Conservation (phyloP, 2,329 filamentous ascomycete genomes). For the Fonsecaea pugnacius region DNA sequence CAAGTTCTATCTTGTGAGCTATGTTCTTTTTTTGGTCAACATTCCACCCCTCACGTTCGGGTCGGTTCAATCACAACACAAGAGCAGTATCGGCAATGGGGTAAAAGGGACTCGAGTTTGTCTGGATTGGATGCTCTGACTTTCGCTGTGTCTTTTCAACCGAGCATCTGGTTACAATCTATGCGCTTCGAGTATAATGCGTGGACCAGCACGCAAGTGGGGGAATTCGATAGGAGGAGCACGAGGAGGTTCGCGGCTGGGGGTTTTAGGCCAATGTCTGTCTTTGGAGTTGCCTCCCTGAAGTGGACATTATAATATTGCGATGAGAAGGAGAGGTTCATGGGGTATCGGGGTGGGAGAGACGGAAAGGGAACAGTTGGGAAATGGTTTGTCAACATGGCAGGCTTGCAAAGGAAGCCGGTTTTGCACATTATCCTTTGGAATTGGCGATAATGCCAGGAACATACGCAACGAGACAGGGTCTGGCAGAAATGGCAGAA, state of each 20-base stretch:
- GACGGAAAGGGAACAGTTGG: not conserved
- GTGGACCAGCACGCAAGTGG: not conserved
- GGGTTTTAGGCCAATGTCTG: not conserved
- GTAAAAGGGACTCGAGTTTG: not conserved
- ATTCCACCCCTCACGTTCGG: not conserved
- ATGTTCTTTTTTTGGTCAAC: constrained; percentile 15
- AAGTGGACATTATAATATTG: not conserved
- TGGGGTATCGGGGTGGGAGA: not conserved
- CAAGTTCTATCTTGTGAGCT: not conserved
- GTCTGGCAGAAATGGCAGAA: not conserved
- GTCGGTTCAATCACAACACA: not conserved
- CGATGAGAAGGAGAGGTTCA: not conserved
- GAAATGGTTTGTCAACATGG: not conserved
- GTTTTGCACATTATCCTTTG: no score
- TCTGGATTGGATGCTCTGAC: not conserved
- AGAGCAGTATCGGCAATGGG: not conserved
- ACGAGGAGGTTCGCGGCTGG: not conserved
- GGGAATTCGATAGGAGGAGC: not conserved
- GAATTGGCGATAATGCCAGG: no score
- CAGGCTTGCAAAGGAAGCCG: no score
- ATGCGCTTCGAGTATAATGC: not conserved
- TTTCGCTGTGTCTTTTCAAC: not conserved
- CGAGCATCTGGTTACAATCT: not conserved
- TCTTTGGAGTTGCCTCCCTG: not conserved
- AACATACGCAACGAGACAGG: not conserved